Conservation (phyloP, 352 stramenopile genomes). For the Phytophthora podocarpi region DNA sequence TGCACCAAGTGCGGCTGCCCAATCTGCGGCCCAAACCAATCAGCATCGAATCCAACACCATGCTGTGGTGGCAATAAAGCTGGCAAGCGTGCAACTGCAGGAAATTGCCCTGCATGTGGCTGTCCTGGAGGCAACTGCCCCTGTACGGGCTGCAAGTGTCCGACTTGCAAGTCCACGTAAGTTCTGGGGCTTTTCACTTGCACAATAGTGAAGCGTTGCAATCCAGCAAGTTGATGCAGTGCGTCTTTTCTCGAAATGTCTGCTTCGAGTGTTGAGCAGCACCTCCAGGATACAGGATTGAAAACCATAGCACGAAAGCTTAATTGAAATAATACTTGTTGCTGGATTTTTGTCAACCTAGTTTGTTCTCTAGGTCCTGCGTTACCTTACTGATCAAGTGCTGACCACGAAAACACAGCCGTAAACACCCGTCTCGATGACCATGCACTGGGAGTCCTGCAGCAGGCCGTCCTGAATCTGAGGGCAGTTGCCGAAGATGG, state of each 20-base stretch:
- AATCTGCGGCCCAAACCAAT: conserved; percentile 16
- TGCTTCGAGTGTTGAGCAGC: too few species aligned
- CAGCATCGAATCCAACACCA: neutral
- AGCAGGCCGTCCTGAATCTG: conserved; percentile 31
- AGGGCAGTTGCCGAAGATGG: conserved; percentile 43
- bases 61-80: conserved; percentile 8
- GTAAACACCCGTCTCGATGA: conserved; percentile 38
- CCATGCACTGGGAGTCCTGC: conserved; percentile 35
- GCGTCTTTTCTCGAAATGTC: too few species aligned
- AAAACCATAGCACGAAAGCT: too few species aligned
- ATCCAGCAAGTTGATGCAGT: too few species aligned
- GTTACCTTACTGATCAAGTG: conserved; percentile 21
- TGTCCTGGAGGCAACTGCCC: conserved; percentile 24
- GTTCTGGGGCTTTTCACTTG: neutral
- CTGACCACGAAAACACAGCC: conserved; percentile 45
- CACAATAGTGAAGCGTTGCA: too few species aligned
- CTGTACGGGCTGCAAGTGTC: conserved; percentile 26
- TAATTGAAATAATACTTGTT: conserved; percentile 13
- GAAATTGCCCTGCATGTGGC: conserved; percentile 26
- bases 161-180: conserved; percentile 21
- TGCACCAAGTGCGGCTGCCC: conserved; percentile 27
- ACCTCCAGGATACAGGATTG: too few species aligned
- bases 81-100: neutral
- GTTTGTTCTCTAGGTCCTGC: neutral
- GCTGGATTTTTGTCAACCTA: conserved; percentile 16